These are phyloP conservation scores for Picea abies DNA, from an alignment of 83 land plant genomes.

Conservation along the genomic window DNA sequence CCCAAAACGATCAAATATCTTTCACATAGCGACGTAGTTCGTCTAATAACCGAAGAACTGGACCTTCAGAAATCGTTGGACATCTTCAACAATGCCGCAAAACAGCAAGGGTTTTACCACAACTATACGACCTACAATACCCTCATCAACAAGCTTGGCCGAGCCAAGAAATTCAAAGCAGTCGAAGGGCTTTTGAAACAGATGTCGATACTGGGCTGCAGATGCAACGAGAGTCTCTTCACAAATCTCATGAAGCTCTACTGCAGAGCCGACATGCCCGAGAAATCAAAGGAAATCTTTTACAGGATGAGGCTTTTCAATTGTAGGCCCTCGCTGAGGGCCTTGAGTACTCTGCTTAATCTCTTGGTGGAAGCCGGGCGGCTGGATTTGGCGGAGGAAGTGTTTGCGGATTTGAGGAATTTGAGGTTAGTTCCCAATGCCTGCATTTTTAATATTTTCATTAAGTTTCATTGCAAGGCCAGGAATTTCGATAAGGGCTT, in stretches of 20 bases:
- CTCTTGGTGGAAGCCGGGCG: constrained; percentile 43
- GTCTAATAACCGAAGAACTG: constrained; percentile 30
- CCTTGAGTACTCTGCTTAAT: constrained; percentile 56
- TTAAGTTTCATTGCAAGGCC: constrained; percentile 56
- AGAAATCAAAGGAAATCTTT: constrained; percentile 40
- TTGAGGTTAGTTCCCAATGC: constrained; percentile 48
- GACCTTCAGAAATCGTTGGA: constrained; percentile 53
- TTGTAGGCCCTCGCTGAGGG: constrained; percentile 50
- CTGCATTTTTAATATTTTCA: constrained; percentile 58
- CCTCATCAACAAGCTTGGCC: constrained; percentile 50
- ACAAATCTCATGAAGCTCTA: constrained; percentile 54
- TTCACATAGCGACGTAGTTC: constrained; percentile 36
- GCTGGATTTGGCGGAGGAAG: constrained; percentile 39
- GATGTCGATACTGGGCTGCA: constrained; percentile 49
- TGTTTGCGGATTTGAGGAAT: constrained; percentile 28
- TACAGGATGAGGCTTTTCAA: constrained; percentile 31
- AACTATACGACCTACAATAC: constrained; percentile 51
- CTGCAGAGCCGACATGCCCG: constrained; percentile 35
- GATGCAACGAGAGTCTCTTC: constrained; percentile 50
- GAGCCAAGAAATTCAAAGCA: constrained; percentile 35
- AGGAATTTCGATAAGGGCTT: constrained; percentile 47
- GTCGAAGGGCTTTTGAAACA: constrained; percentile 39
- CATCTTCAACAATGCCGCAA: constrained; percentile 42
- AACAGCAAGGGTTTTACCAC: constrained; percentile 60
- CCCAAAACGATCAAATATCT: constrained; percentile 23